These are phyloP conservation scores for Apiospora kogelbergensis DNA, from an alignment of 2,329 filamentous ascomycete genomes.

Conservation along the genomic window DNA sequence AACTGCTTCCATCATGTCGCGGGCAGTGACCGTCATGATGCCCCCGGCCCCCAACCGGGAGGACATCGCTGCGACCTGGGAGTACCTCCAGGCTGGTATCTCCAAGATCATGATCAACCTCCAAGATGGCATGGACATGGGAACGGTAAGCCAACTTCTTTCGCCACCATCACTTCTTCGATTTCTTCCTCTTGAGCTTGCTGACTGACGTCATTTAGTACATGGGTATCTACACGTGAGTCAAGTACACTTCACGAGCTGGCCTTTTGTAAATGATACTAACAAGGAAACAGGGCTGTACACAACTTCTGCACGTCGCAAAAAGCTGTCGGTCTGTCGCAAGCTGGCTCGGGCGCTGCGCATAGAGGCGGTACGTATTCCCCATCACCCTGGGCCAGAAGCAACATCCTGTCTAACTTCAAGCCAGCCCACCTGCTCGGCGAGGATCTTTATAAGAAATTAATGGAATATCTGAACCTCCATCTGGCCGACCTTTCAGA, in stretches of 20 bases:
- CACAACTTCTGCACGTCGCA: slow-evolving; percentile 99
- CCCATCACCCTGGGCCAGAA: not conserved
- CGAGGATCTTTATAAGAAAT: slow-evolving; percentile 91
- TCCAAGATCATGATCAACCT: slow-evolving; percentile 92
- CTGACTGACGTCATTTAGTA: slow-evolving; percentile 53
- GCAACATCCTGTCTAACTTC: slow-evolving; percentile 9
- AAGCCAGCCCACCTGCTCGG: slow-evolving; percentile 82
- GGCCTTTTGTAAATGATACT: slow-evolving; percentile 27
- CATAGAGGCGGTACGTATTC: slow-evolving; percentile 67
- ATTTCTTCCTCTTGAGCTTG: too few relatives aligned
- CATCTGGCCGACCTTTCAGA: slow-evolving; percentile 73
- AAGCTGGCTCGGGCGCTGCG: slow-evolving; percentile 43
- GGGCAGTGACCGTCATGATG: slow-evolving; percentile 38
- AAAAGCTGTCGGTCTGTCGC: slow-evolving; percentile 70
- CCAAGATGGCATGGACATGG: slow-evolving; percentile 90
- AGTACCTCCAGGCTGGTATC: slow-evolving; percentile 84
- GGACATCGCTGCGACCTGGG: slow-evolving; percentile 68
- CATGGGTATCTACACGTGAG: slow-evolving; percentile 92
- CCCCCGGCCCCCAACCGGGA: slow-evolving; percentile 61
- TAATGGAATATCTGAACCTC: slow-evolving; percentile 78
- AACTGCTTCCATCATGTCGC: not conserved
- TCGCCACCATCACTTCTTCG: not conserved
- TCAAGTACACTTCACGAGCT: slow-evolving; percentile 15
- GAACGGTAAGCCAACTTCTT: slow-evolving; percentile 58
- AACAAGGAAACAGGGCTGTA: slow-evolving; percentile 64